Evolutionary conservation across 371 early-diverging fungal species (phyloP), one percentile per base, ranked within the genome.

Genomic region (Apophysomyces sp.): DNA sequence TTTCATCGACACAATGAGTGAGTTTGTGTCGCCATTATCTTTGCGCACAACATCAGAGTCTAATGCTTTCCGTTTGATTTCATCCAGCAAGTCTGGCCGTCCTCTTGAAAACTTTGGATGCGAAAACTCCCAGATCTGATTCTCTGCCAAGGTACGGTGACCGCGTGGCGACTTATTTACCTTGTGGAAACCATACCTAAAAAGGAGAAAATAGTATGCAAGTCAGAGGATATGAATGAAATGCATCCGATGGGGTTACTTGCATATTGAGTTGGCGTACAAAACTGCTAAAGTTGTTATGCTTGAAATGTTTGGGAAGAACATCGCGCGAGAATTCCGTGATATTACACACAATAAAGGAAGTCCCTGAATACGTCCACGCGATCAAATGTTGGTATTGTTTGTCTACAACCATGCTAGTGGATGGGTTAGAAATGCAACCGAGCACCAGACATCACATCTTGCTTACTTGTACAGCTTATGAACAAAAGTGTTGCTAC

Each of bases 291-390:
- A 92, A 89, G 67, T 94, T 94, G 62, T 84, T 87, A 71, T 94
- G 94, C 68, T 94, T 94, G 68, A 94, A 95, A 61, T 81, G 86
- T 39, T 81, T 83, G 27, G 92, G 90, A 52, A 94, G 72, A 13
- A 93, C 90, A 51, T 86, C 87, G 56, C 90, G 85, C 8, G 94
- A 87, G 78, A 98, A 95, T 36, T 92, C 93, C 53, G 85, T 85
- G n/a, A 92, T 91, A 69, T 96, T 92, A 74, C 90, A 89, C 49
- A 98, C 96, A 62, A 94, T 86, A 68, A 98, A 96, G 26, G 95
- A 92, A 1, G 89, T 84, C 12, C 95, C 95, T 21, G 89, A 81
- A 58, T 85, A 86, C 66, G 86, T 90, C 94, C 94, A 95, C 32
- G 87, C 82, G 55, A 94, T 92, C 58, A 90, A 75, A 69, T 89